Conservation (phyloP, 2,329 filamentous ascomycete species). For the Xylaria sp. region DNA sequence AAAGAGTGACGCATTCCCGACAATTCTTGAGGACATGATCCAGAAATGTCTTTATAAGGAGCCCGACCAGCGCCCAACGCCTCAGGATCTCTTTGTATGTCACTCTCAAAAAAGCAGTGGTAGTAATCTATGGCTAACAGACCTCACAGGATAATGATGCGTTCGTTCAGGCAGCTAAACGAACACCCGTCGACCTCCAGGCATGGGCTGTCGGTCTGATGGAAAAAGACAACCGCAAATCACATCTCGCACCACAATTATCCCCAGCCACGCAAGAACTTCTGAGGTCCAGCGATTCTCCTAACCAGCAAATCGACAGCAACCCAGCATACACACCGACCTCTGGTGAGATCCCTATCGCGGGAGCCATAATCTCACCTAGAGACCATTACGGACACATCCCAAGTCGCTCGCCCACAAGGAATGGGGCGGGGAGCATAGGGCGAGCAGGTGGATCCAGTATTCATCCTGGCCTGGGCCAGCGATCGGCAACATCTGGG, state of each 20-base stretch:
- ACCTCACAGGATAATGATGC: slow-evolving; percentile 81
- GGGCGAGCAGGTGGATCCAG: slow-evolving; percentile 59
- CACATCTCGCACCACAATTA: slow-evolving; percentile 84
- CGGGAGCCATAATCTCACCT: slow-evolving; percentile 66
- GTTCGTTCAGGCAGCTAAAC: slow-evolving; percentile 95
- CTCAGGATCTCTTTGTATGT: slow-evolving; percentile 89
- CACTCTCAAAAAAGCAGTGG: background rate
- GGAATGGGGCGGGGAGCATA: slow-evolving; percentile 60
- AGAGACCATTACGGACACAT: slow-evolving; percentile 59
- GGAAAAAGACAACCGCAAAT: slow-evolving; percentile 95
- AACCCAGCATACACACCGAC: slow-evolving; percentile 69
- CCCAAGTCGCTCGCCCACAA: slow-evolving; percentile 63
- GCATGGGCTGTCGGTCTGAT: slow-evolving; percentile 95
- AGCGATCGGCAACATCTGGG: slow-evolving; percentile 63
- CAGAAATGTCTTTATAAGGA: slow-evolving; percentile 94
- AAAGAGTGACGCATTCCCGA: slow-evolving; percentile 96
- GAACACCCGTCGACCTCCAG: slow-evolving; percentile 91
- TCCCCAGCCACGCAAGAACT: slow-evolving; percentile 83
- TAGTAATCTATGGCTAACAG: slow-evolving; percentile 44
- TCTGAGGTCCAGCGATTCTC: slow-evolving; percentile 72
- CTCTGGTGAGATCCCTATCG: slow-evolving; percentile 78
- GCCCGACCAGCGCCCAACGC: slow-evolving; percentile 88
- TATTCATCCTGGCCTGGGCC: slow-evolving; percentile 65
- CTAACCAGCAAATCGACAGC: slow-evolving; percentile 62
- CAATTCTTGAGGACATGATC: slow-evolving; percentile 95